Percentiles rank a stretch among this genome's conserved stretches.
phyloP scores from a whole-genome alignment of 768 basidiomycete species.

The Butyriboletus loyo region DNA sequence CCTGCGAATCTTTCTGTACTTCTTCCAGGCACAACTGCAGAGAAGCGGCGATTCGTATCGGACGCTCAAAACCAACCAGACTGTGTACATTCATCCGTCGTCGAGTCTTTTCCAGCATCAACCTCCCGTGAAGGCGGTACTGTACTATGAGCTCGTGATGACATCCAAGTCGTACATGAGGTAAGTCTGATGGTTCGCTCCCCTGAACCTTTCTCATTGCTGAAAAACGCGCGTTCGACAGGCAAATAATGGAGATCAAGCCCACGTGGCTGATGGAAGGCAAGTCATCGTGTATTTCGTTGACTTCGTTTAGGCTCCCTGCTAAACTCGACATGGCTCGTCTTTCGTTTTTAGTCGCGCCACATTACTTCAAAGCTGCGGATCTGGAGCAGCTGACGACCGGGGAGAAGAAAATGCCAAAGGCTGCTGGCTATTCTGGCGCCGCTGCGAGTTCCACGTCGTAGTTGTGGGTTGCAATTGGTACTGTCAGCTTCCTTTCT shows the following conservation, averaged over 20 bases:
- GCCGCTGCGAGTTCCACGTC: conserved; percentile 8
- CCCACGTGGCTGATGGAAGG: conserved; percentile 92
- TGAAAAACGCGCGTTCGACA: conserved; percentile 21
- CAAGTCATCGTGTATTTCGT: conserved; percentile 30
- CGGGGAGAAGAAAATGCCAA: conserved; percentile 93
- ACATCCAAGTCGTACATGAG: conserved; percentile 97
- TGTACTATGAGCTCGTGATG: conserved; percentile 97
- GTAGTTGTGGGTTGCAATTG: not conserved
- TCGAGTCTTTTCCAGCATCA: conserved; percentile 94
- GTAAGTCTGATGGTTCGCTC: conserved; percentile 30
- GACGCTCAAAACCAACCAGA: conserved; percentile 93
- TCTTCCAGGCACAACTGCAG: conserved; percentile 76
- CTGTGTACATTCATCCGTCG: conserved; percentile 95
- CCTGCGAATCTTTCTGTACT: not conserved
- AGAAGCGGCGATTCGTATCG: conserved; percentile 97
- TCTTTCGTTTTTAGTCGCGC: conserved; percentile 61
- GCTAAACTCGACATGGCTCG: conserved; percentile 1
- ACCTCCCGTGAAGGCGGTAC: conserved; percentile 83
- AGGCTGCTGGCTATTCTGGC: conserved; percentile 45
- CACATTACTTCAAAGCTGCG: conserved; percentile 91
- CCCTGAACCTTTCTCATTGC: not conserved
- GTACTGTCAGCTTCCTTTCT: not conserved
- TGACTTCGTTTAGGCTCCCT: not conserved
- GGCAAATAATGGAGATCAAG: conserved; percentile 98
- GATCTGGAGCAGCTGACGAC: conserved; percentile 76